These are phyloP conservation scores for Lactarius akahatsu DNA, from an alignment of 768 basidiomycete species.

Conservation along the genomic window DNA sequence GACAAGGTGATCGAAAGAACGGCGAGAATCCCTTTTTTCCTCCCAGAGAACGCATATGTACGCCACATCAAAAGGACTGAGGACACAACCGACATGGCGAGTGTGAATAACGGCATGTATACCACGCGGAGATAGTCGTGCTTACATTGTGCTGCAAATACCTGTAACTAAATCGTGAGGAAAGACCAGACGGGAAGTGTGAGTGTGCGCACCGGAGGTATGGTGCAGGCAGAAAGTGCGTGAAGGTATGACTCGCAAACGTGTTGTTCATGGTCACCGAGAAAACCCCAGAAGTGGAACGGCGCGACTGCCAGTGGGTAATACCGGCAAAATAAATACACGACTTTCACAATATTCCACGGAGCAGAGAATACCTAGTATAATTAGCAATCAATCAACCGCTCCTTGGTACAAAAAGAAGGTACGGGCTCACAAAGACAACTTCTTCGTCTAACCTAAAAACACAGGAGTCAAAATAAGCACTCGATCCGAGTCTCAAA, in stretches of 20 bases:
- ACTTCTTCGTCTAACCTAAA: constrained; percentile 26
- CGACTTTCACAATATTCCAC: constrained; percentile 21
- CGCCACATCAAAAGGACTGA: constrained; percentile 28
- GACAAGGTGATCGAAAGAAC: constrained; percentile 7
- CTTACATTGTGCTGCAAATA: constrained; percentile 23
- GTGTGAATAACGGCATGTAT: neutral
- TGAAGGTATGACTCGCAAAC: constrained; percentile 11
- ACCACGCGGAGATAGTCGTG: neutral
- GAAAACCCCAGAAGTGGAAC: constrained; percentile 21
- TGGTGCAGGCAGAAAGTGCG: constrained; percentile 12
- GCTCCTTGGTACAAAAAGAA: neutral
- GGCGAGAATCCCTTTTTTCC: constrained; percentile 4
- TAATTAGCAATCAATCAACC: neutral
- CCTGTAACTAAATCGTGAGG: constrained; percentile 4
- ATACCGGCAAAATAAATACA: constrained; percentile 25
- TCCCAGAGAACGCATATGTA: constrained; percentile 26
- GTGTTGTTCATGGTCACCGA: constrained; percentile 3
- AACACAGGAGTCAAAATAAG: neutral
- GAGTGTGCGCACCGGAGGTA: constrained; percentile 20
- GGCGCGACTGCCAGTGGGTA: constrained; percentile 21
- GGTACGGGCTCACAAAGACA: constrained; percentile 8
- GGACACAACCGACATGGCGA: neutral
- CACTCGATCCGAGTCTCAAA: neutral
- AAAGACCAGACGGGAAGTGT: neutral
- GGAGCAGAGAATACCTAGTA: constrained; percentile 17